A percentile compares a stretch with the other conserved stretches of the same genome.
phyloP scores from a whole-genome alignment of 139 green algal species.

The Dunaliella primolecta region DNA sequence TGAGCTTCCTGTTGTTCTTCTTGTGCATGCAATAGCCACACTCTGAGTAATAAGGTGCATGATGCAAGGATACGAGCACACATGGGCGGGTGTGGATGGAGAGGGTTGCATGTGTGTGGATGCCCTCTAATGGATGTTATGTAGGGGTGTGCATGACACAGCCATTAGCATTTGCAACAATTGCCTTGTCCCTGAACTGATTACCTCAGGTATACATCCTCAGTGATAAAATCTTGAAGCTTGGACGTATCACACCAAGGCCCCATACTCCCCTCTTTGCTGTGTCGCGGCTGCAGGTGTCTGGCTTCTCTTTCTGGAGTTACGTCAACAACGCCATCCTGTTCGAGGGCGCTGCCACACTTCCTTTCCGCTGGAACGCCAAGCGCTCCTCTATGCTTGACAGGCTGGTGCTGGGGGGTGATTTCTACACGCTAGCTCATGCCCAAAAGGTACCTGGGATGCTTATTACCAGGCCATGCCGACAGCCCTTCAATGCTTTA shows the following conservation, averaged over 20 bases:
- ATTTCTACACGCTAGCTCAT: slow-evolving; percentile 6
- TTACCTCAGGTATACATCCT: not conserved
- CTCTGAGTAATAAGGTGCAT: too few relatives aligned
- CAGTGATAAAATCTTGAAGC: not conserved
- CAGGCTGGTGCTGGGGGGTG: slow-evolving; percentile 11
- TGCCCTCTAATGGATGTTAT: not conserved
- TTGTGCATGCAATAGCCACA: too few relatives aligned
- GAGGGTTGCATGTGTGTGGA: too few relatives aligned
- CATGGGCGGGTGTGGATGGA: too few relatives aligned
- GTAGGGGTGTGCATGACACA: not conserved
- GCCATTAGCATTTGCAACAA: not conserved
- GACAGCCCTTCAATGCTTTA: not conserved
- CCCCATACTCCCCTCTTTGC: too few relatives aligned
- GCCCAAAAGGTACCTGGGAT: slow-evolving; percentile 16
- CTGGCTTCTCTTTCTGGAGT: not conserved
- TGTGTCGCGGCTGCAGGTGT: not conserved
- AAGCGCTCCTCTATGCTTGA: not conserved
- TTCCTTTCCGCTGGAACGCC: slow-evolving; percentile 8
- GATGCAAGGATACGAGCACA: too few relatives aligned
- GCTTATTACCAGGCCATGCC: too few relatives aligned
- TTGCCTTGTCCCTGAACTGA: not conserved
- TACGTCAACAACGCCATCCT: slow-evolving; percentile 7
- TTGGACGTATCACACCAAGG: too few relatives aligned
- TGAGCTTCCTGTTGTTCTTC: too few relatives aligned
- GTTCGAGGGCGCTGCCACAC: slow-evolving; percentile 5